A percentile compares a stretch with the other conserved stretches of the same genome.
Evolutionary conservation across 1,284 basidiomycete species (phyloP).

Genomic region (Lentinus polychrous): DNA sequence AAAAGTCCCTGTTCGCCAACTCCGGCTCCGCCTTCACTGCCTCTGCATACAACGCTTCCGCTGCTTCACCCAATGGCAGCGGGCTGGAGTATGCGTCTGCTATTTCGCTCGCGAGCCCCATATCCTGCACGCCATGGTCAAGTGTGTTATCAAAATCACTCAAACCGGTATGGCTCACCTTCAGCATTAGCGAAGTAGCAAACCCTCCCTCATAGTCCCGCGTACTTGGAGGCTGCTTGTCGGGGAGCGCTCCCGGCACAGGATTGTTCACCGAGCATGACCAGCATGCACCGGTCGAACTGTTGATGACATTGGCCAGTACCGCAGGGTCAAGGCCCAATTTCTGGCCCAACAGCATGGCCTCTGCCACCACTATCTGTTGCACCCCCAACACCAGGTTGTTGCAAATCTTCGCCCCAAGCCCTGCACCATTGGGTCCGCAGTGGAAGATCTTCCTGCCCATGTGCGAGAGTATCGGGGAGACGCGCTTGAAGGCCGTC

Average conservation of each 20-base stretch:
- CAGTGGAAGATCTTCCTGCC: slow-evolving; percentile 80
- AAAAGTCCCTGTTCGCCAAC: slow-evolving; percentile 70
- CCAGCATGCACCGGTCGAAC: slow-evolving; percentile 82
- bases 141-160: slow-evolving; percentile 4
- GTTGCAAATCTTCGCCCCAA: slow-evolving; percentile 86
- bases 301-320: slow-evolving; percentile 77
- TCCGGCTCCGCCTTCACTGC: slow-evolving; percentile 49
- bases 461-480: slow-evolving; percentile 66
- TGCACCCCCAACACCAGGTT: slow-evolving; percentile 76
- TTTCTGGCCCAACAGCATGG: slow-evolving; percentile 77
- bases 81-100: slow-evolving; percentile 44
- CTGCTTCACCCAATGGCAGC: slow-evolving; percentile 60
- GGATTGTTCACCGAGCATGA: slow-evolving; percentile 84
- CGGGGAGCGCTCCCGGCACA: slow-evolving; percentile 66
- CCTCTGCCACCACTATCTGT: slow-evolving; percentile 75
- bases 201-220: slow-evolving; percentile 81
- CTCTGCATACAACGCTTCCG: slow-evolving; percentile 51
- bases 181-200: slow-evolving; percentile 78
- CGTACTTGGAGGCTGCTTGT: slow-evolving; percentile 75
- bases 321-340: slow-evolving; percentile 71
- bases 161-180: slow-evolving; percentile 42
- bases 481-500: slow-evolving; percentile 51
- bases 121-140: slow-evolving; percentile 45
- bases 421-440: slow-evolving; percentile 78
- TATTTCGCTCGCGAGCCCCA: slow-evolving; percentile 68